Percentiles rank a stretch among this genome's conserved stretches.
These are phyloP conservation scores for Hysterium pulicare DNA, from an alignment of 2,329 filamentous ascomycete genomes.

Conservation along the genomic window DNA sequence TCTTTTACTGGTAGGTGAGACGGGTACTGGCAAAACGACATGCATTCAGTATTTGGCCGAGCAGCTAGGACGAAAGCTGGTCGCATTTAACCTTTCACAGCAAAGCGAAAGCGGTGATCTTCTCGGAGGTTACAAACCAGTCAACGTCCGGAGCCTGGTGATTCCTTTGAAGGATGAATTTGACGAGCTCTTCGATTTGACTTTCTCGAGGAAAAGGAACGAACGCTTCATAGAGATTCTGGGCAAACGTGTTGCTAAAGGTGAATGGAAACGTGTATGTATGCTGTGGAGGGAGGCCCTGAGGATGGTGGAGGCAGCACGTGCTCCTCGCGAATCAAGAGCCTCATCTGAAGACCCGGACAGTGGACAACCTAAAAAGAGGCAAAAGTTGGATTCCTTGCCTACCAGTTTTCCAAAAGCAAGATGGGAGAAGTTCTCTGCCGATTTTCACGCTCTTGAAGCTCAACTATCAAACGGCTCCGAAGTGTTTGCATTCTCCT, in stretches of 20 bases:
- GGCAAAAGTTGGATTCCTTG: conserved; percentile 57
- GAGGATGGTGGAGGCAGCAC: conserved; percentile 68
- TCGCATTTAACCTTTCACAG: conserved; percentile 93
- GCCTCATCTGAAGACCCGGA: conserved; percentile 36
- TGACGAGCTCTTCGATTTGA: conserved; percentile 80
- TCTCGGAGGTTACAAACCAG: conserved; percentile 91
- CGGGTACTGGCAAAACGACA: conserved; percentile 96
- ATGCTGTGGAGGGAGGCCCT: conserved; percentile 87
- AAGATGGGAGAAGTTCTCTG: conserved; percentile 78
- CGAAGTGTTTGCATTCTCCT: conserved; percentile 84
- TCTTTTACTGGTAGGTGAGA: conserved; percentile 93
- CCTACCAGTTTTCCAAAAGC: conserved; percentile 55
- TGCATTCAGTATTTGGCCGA: conserved; percentile 89
- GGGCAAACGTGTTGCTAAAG: conserved; percentile 72
- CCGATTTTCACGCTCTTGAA: conserved; percentile 73
- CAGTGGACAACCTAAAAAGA: conserved; percentile 68
- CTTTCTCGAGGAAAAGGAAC: conserved; percentile 86
- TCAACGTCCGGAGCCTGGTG: conserved; percentile 83
- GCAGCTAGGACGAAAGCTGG: conserved; percentile 78
- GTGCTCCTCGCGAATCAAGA: conserved; percentile 40
- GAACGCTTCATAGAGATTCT: conserved; percentile 75
- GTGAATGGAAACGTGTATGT: conserved; percentile 82
- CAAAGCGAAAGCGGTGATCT: conserved; percentile 97
- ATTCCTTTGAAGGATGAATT: conserved; percentile 93
- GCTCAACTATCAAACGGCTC: conserved; percentile 70